Conservation (phyloP, 805 yeast species). For the Saturnispora saitoi region DNA sequence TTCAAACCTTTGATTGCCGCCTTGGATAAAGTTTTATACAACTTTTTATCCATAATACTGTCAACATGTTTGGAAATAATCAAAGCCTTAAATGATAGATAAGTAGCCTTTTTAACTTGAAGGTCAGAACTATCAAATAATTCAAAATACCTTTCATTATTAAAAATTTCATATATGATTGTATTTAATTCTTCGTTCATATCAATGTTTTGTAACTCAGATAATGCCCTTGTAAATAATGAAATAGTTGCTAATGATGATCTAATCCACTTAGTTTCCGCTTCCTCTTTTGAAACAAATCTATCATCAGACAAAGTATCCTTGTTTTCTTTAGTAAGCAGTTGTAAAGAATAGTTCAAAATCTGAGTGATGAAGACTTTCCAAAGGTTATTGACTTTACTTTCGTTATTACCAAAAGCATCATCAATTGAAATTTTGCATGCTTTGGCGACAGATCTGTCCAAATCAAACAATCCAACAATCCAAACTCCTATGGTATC, state of each 20-base stretch:
- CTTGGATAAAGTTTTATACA: constrained; percentile 35
- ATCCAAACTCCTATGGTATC: constrained; percentile 70
- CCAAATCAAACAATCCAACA: constrained; percentile 63
- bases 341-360: constrained; percentile 43
- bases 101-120: constrained; percentile 34
- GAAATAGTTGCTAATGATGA: constrained; percentile 42
- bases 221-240: constrained; percentile 31
- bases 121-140: constrained; percentile 32
- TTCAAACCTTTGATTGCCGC: constrained; percentile 37
- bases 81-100: constrained; percentile 29
- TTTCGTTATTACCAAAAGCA: constrained; percentile 50
- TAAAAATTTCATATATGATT: constrained; percentile 29
- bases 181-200: constrained; percentile 17
- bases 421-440: constrained; percentile 38
- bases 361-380: constrained; percentile 47
- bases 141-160: constrained; percentile 38
- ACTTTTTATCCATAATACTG: constrained; percentile 20
- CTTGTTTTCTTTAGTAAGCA: constrained; percentile 47
- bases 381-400: constrained; percentile 53
- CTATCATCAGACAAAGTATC: constrained; percentile 70
- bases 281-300: constrained; percentile 56
- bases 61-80: constrained; percentile 18
- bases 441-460: constrained; percentile 46
- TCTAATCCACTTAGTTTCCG: constrained; percentile 53
- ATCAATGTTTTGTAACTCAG: constrained; percentile 1